These are phyloP conservation scores for Pseudozyma hubeiensis DNA, from an alignment of 1,284 basidiomycete genomes.

Conservation along the genomic window DNA sequence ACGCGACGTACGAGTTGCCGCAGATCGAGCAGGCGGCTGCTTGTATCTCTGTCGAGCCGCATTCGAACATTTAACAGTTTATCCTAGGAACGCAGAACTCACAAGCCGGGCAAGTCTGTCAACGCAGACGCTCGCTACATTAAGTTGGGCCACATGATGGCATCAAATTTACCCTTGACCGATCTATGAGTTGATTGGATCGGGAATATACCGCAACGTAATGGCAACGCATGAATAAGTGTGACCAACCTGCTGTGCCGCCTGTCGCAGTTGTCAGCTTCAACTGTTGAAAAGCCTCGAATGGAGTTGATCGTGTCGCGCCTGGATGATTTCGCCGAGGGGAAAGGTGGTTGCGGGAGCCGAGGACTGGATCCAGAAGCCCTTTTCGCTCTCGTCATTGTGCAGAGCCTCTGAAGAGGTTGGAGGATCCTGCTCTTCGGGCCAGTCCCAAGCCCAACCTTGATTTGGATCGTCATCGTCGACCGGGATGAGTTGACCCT, in stretches of 20 bases:
- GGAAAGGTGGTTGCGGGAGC: conserved; percentile 91
- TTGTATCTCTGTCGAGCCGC: no score
- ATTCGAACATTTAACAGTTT: no score
- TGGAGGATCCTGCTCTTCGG: conserved; percentile 56
- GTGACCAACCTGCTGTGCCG: neutral
- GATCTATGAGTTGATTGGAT: neutral
- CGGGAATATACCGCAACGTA: conserved; percentile 3
- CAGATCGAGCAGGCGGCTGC: no score
- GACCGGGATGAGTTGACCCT: conserved; percentile 27
- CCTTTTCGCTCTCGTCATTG: conserved; percentile 1
- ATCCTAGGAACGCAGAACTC: no score
- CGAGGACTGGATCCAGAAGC: conserved; percentile 45
- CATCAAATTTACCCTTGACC: no score
- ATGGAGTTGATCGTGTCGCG: conserved; percentile 92
- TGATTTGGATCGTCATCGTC: conserved; percentile 39
- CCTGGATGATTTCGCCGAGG: conserved; percentile 89
- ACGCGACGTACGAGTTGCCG: no score
- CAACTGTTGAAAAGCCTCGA: conserved; percentile 89
- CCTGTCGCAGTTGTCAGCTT: neutral
- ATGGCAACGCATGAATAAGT: conserved; percentile 2
- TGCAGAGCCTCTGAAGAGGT: neutral
- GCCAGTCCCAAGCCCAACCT: conserved; percentile 66
- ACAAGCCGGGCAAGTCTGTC: no score
- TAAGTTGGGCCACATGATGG: no score
- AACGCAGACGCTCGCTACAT: no score